These are phyloP conservation scores for Kipferlia bialata DNA, from an alignment of 78 protist genomes.

Conservation along the genomic window DNA sequence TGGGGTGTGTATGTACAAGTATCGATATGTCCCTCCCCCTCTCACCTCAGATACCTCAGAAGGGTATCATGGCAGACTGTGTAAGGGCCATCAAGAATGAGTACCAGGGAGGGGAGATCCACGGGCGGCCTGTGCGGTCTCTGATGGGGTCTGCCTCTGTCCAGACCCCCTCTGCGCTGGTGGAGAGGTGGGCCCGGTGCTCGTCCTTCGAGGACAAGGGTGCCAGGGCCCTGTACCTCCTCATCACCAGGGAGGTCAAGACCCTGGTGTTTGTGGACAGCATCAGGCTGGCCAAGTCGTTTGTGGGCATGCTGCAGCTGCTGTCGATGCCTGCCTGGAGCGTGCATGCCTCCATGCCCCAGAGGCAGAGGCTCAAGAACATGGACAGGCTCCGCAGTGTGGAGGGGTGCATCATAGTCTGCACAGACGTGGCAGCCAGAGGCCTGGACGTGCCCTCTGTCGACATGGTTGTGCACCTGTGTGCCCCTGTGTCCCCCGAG, in stretches of 20 bases:
- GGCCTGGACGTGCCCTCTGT: slow-evolving; percentile 17
- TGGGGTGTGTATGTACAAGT: too few relatives aligned
- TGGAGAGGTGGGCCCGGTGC: neutral
- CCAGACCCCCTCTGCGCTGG: neutral
- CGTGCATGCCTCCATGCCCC: slow-evolving; percentile 51
- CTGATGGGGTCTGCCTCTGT: too few relatives aligned
- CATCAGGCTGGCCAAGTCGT: slow-evolving; percentile 35
- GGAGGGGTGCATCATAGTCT: slow-evolving; percentile 5
- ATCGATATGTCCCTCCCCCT: too few relatives aligned
- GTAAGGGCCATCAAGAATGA: too few relatives aligned
- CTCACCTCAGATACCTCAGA: too few relatives aligned
- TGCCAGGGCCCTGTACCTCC: slow-evolving; percentile 29
- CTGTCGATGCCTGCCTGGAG: slow-evolving; percentile 2
- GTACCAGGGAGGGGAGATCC: too few relatives aligned
- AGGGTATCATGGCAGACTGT: too few relatives aligned
- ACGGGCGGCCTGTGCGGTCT: too few relatives aligned
- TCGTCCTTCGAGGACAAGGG: slow-evolving; percentile 30
- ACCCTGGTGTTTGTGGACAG: slow-evolving; percentile 65
- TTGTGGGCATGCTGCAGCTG: slow-evolving; percentile 18
- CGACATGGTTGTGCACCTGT: slow-evolving; percentile 3
- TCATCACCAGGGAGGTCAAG: slow-evolving; percentile 31
- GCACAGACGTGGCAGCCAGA: slow-evolving; percentile 16
- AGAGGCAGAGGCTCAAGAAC: slow-evolving; percentile 49
- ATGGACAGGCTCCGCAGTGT: slow-evolving; percentile 33
- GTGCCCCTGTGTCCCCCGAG: neutral